Percentiles rank a stretch among this genome's conserved stretches.
These are phyloP conservation scores for Trichophyton verrucosum DNA, from an alignment of 2,329 filamentous ascomycete species.

Conservation along the genomic window DNA sequence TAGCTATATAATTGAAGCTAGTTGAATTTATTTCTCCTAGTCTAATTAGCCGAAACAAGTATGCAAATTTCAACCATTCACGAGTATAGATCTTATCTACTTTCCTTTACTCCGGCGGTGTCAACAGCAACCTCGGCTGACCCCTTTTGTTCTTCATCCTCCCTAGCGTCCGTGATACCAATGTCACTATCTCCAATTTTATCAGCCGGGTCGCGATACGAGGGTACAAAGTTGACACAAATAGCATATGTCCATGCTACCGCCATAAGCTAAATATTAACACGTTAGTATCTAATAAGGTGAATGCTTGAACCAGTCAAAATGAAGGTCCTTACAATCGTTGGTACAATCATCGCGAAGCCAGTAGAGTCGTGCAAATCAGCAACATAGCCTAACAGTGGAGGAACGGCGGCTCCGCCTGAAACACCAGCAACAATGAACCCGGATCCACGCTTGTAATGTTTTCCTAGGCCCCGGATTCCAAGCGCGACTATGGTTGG, in stretches of 20 bases:
- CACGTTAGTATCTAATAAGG: background rate
- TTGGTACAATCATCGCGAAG: constrained; percentile 55
- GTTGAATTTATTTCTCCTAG: too few relatives aligned
- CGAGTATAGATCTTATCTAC: background rate
- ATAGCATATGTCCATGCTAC: constrained; percentile 45
- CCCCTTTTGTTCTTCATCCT: constrained; percentile 1
- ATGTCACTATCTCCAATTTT: constrained; percentile 28
- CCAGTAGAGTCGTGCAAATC: constrained; percentile 51
- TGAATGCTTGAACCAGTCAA: constrained; percentile 2
- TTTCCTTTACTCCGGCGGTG: background rate
- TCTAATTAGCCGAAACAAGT: background rate
- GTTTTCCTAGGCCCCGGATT: constrained; percentile 57
- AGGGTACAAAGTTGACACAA: constrained; percentile 54
- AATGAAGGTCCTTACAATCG: constrained; percentile 20
- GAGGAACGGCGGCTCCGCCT: constrained; percentile 62
- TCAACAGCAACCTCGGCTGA: background rate
- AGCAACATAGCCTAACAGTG: constrained; percentile 55
- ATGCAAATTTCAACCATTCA: too few relatives aligned
- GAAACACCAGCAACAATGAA: constrained; percentile 60
- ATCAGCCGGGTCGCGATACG: constrained; percentile 53
- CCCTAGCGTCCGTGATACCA: constrained; percentile 3
- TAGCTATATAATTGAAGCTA: too few relatives aligned
- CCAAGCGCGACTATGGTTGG: constrained; percentile 70
- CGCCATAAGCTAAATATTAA: constrained; percentile 39
- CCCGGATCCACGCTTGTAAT: constrained; percentile 56